Evolutionary conservation across 352 stramenopile species (phyloP).

Genomic region (Achlya hypogyna): DNA sequence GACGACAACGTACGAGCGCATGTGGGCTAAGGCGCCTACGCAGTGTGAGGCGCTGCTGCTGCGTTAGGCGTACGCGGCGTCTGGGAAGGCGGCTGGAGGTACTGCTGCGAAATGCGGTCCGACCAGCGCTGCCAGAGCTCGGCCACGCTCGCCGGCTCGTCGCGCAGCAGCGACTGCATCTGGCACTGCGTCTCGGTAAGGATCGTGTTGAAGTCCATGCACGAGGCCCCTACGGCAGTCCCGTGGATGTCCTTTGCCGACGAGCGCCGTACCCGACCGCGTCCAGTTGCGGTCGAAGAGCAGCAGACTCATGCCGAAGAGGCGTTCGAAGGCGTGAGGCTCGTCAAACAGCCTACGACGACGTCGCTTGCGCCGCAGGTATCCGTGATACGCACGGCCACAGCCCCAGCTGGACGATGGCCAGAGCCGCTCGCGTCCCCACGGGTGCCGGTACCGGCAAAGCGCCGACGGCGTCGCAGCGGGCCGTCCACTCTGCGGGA

Average conservation of each 20-base stretch:
- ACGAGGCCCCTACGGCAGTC: background rate
- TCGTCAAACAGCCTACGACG: constrained; percentile 15
- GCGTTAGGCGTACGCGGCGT: background rate
- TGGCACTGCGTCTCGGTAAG: constrained; percentile 12
- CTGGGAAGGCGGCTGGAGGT: background rate
- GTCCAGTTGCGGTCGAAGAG: constrained; percentile 20
- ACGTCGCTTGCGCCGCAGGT: background rate
- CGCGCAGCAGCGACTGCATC: background rate
- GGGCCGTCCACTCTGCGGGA: background rate
- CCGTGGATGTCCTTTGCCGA: background rate
- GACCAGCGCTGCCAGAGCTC: constrained; percentile 14
- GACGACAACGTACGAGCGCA: constrained; percentile 13
- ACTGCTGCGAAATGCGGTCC: constrained; percentile 5
- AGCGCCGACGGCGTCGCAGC: background rate
- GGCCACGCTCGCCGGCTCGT: background rate
- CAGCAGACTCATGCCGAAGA: constrained; percentile 11
- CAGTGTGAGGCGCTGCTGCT: background rate
- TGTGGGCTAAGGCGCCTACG: constrained; percentile 11
- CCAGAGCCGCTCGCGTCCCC: background rate
- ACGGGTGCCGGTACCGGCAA: background rate
- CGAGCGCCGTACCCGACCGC: background rate
- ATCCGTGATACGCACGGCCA: constrained; percentile 13
- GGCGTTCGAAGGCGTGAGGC: constrained; percentile 6
- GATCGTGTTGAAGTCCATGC: constrained; percentile 21
- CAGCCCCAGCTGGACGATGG: background rate